Conservation (phyloP, 192 early-diverging fungal species). For the Phycomyces blakesleeanus region DNA sequence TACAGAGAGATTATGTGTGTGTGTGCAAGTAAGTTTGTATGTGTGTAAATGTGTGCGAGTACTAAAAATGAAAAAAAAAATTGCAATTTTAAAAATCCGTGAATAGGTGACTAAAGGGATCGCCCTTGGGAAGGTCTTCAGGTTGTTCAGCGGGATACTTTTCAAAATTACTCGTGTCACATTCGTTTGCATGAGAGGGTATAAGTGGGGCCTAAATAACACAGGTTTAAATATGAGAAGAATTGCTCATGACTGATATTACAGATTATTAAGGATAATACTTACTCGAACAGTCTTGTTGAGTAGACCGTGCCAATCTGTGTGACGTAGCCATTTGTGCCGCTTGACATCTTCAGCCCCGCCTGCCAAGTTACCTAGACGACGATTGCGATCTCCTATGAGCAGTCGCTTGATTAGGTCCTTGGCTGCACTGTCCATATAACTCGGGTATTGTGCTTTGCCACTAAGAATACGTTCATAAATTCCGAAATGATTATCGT, state of each 20-base stretch:
- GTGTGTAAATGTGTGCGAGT: too few species aligned
- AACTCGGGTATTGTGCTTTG: conserved; percentile 62
- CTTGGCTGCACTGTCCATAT: conserved; percentile 61
- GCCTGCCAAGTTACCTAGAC: conserved; percentile 77
- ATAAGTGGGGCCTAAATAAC: conserved; percentile 21
- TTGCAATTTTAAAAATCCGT: conserved; percentile 58
- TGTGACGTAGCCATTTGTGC: conserved; percentile 77
- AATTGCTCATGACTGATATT: neutral
- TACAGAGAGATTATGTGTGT: too few species aligned
- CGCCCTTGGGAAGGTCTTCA: conserved; percentile 38
- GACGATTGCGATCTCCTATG: conserved; percentile 69
- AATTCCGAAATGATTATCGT: conserved; percentile 79
- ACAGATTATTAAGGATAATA: neutral
- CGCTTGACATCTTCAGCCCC: conserved; percentile 76
- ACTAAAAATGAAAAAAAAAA: too few species aligned
- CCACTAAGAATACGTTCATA: conserved; percentile 80
- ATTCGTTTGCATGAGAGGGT: conserved; percentile 23
- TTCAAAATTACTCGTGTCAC: conserved; percentile 38
- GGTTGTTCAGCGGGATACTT: conserved; percentile 50
- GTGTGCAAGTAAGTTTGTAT: too few species aligned
- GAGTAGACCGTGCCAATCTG: conserved; percentile 67
- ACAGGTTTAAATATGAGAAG: neutral
- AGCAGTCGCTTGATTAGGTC: conserved; percentile 74
- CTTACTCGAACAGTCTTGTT: conserved; percentile 31
- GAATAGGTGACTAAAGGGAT: conserved; percentile 81